phyloP scores from a whole-genome alignment of 2,329 filamentous ascomycete species.

The Alternaria metachromatica region DNA sequence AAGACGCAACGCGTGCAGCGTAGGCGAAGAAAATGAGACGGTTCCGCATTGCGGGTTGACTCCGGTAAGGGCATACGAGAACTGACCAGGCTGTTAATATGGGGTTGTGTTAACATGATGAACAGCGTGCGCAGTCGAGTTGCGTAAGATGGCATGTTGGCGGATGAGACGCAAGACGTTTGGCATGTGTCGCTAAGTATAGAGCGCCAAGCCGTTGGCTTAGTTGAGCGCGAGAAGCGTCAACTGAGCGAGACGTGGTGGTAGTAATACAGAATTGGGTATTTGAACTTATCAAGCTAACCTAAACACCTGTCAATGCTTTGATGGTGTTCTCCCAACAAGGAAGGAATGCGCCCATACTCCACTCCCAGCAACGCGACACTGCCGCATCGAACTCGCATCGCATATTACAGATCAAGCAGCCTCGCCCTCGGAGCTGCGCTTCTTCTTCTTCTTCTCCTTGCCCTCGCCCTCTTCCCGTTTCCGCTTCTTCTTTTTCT shows the following conservation, averaged over 20 bases:
- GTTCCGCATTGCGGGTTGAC: background rate
- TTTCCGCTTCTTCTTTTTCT: slow-evolving; percentile 52
- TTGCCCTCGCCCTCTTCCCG: slow-evolving; percentile 58
- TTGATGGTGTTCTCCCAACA: background rate
- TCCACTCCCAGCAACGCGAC: background rate
- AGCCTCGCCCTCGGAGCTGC: slow-evolving; percentile 30
- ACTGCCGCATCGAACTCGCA: background rate
- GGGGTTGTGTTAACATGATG: background rate
- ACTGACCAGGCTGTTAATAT: background rate
- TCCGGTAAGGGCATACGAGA: background rate
- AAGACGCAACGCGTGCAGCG: background rate
- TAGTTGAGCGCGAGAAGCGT: background rate
- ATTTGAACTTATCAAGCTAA: slow-evolving; percentile 28
- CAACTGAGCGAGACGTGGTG: background rate
- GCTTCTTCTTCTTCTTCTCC: slow-evolving; percentile 53
- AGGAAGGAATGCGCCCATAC: background rate
- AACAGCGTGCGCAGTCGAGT: background rate
- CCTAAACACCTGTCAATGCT: slow-evolving; percentile 36
- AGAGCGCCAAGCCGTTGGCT: slow-evolving; percentile 9
- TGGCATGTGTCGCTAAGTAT: slow-evolving; percentile 13
- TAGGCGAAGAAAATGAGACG: background rate
- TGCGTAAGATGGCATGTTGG: slow-evolving; percentile 3
- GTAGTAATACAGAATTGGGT: slow-evolving; percentile 16
- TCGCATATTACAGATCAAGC: slow-evolving; percentile 8
- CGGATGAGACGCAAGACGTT: slow-evolving; percentile 28